Evolutionary conservation across 768 basidiomycete species (phyloP), one percentile per base, ranked within the genome.

Genomic region (Leucogyrophana mollusca): DNA sequence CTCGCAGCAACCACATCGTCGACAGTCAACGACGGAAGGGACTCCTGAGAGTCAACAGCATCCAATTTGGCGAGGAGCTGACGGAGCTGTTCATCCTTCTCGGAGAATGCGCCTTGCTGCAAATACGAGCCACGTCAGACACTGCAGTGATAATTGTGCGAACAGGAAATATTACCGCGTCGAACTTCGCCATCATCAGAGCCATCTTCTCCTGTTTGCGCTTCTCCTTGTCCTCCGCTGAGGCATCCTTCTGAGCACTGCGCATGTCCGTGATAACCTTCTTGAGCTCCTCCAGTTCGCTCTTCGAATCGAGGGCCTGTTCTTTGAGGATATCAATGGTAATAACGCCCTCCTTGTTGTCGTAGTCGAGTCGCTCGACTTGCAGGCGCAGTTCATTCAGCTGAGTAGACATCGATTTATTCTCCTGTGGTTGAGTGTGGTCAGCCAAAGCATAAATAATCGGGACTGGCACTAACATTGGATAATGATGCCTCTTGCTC

Each of bases 201-300:
- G 92, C 94, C 90, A 99, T 91, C 78, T 97, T 97, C 74, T 98
- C 95, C 60, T 95, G 93, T 69, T 98, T 98, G 66, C 90, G 83
- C 76, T 92, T 96, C 76, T 99, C 96, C 72, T 94, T 97, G 65
- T 97, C 96, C 65, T 98, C 96, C 24, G 85, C 85, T 32, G 87
- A 85, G 13, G 87, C 81, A 50, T 90, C 89, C 67, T 86, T 89
- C 67, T 94, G 90, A 10, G 83, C 77, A 27, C 75, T 71, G 72
- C 90, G 93, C 54, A 92, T 68, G 38, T 94, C 91, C 14, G 77
- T 67, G 47, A 94, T 78, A 52, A 82, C 79, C 68, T 82, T 87
- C 74, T 78, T 83, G 34, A 98, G 75, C 59, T 95, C 94, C 56
- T 97, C 95, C 48, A 97, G 71, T 66, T 97, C 95, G 40, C 67